Base-by-base conservation (phyloP, 805 yeast genomes). In the Ogataea nonfermentans region DNA sequence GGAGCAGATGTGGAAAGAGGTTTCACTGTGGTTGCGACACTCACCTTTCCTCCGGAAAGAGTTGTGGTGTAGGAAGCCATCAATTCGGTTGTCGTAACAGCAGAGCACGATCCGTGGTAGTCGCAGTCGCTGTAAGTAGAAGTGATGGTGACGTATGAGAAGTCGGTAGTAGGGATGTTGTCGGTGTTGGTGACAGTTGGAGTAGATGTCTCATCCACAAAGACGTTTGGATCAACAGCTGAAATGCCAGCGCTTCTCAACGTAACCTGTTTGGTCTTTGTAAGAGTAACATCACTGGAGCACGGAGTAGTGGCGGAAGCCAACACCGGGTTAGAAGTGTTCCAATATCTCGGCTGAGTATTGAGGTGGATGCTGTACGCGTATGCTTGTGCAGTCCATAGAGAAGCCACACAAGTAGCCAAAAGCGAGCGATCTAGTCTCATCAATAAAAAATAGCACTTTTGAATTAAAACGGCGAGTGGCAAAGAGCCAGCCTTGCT, bases 51-150 rank as follows among this genome's bases (percentile, higher is more conserved):
- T 15, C 48, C 48, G 4, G 51, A 35, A 30, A 51, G 37, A 8
- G 55, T 50, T 8, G 56, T 45, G 25, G 51, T 37, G 42, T 56
- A 57, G 6, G 56, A 50, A 15, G 55, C 53, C 7, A 47, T 55
- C 24, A 55, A 38, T 24, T 53, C 57, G 31, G 49, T 47, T 10
- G 62, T 52, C 13, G 55, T 48, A 22, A 44, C 32, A 8, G 40
- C 37, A 8, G 59, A 48, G 34, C 62, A 57, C 9, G 47, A 37
- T 30, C 52, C 47, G 27, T 46, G 37, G 29, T 40, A 40, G 30
- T 45, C 36, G 35, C 57, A 53, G 35, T 51, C 53, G 12, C 43
- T 13, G 40, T 48, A 49, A 10, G 40, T 30, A 11, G 51, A 41
- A 4, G 57, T 53, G 24, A 52, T 48, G 14, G 57, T 53, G 35